Evolutionary conservation across 2,329 filamentous ascomycete genomes (phyloP), one percentile per base, ranked within the genome.

Genomic region (Xylariaceae sp.): DNA sequence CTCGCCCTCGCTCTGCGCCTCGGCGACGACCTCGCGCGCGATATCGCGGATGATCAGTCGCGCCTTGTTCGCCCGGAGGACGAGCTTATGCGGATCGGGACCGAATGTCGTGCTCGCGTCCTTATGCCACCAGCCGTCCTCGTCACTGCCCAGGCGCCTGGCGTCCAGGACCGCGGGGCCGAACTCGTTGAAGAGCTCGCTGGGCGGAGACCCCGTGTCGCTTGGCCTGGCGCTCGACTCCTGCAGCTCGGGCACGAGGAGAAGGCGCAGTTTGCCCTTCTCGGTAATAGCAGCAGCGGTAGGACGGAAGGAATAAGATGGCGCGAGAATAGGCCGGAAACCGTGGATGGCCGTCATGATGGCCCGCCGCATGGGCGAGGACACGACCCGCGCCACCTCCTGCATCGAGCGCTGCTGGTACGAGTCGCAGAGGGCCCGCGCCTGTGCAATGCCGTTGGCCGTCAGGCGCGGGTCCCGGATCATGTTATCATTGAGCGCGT

Each of bases 381-480:
- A 78, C 15, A 88, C 71, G 26, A 94, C 69, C 50, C 82, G 70
- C 13, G 81, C 78, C 52, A 90, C 66, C 14, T 68, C 60, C 39
- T 66, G 61, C 57, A 81, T 78, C 61, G 74, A 63, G 6, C 81
- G 75, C 7, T 24, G 6, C 11, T 11, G 6, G 58, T 89, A 94
- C 11, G 52, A 42, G 14, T 65, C 52, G 45, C 70, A 61, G 27
- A 95, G 76, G 6, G 59, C 56, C 21, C 59, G 64, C 64, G 86
- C 90, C 71, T 95, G 85, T 46, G 75, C 55, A 55, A 81, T 70
- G 52, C 86, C 87, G 12, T 78, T 68, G 1, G 73, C 66, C 1
- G 88, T 95, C 34, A 95, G 74, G 41, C 74, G 64, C 2, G 88
- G 87, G 59, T 94, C 88, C 14, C 61, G 80, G 34, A 92, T 67